phyloP scores from a whole-genome alignment of 1,284 basidiomycete genomes.

The Rugosomyces carneus region DNA sequence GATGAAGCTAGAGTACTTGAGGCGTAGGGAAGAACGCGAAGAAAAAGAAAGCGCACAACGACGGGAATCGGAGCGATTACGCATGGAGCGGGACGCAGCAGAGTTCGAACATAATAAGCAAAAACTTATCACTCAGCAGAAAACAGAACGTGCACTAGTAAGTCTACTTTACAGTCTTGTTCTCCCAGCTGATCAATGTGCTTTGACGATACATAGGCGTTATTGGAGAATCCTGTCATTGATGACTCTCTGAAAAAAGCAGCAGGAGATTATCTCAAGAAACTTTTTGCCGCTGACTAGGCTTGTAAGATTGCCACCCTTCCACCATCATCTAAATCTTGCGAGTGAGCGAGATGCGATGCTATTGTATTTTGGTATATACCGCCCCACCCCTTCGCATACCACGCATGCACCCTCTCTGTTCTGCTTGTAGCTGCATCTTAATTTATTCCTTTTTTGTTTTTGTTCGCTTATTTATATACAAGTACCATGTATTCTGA shows the following conservation, averaged over 20 bases:
- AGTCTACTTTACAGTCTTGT: conserved; percentile 15
- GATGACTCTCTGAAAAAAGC: conserved; percentile 55
- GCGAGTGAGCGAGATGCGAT: not conserved
- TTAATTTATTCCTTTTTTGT: not conserved
- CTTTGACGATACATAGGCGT: conserved; percentile 28
- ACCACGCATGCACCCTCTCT: not conserved
- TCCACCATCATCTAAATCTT: conserved; percentile 2
- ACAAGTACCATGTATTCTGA: too few relatives aligned
- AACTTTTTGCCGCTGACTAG: conserved; percentile 35
- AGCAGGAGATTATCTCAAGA: conserved; percentile 64
- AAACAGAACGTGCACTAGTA: conserved; percentile 55
- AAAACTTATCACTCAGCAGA: conserved; percentile 47
- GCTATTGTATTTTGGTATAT: conserved; percentile 11
- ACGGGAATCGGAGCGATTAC: conserved; percentile 40
- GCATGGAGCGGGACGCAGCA: conserved; percentile 41
- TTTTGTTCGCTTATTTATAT: not conserved
- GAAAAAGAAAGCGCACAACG: conserved; percentile 45
- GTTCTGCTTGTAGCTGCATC: not conserved
- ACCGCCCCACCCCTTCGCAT: not conserved
- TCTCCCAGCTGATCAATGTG: not conserved
- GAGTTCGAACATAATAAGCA: conserved; percentile 50
- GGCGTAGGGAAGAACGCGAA: conserved; percentile 57
- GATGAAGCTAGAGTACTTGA: conserved; percentile 58
- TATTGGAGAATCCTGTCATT: conserved; percentile 47
- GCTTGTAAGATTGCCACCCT: conserved; percentile 4